Base-by-base conservation (phyloP, 202 grass and related monocot species). In the Cymbopogon flexuosus region DNA sequence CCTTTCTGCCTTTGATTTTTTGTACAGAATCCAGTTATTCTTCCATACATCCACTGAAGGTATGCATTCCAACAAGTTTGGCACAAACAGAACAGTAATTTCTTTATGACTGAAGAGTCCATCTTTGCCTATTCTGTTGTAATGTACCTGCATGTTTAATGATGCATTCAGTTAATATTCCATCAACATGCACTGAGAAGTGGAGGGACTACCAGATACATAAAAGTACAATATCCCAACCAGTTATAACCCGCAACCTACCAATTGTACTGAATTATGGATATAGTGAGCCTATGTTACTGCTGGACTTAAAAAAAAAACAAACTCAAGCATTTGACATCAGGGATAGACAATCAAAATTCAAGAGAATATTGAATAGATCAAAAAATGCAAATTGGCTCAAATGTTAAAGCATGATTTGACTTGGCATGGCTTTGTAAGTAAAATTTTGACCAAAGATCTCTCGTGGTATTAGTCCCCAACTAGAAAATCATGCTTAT, bases 71-170 rank as follows among this genome's bases (percentile, higher is more conserved):
- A 74, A 91, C 43, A 99, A 63, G 80, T 96, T 87, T 46, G 96
- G 96, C 64, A 96, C 83, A 87, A 91, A 99, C 43, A 99, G 29
- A 30, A 99, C 92, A 39, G 90, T 93, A 60, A 99, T 81, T 93
- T 99, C 96, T 84, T 92, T 96, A 64, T 94, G 88, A 80, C 78
- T 93, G 41, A 89, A 89, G 10, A 88, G 73, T 46, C 92, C 90
- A 76, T 99, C 96, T 77, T 90, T 93, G 64, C 87, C 87, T 46
- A 88, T 79, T 83, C 96, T 88, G 75, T 99, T 87, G 85, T 99
- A 99, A 81, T 99, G 92, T 47, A 99, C 83, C 96, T 99, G 46
- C 42, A 35, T 65, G 41, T 81, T 54, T 49, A 41, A 56, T 15
- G 27, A 62, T 21, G 3, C 3, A n/a, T 75, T 62, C 54, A 88